A percentile compares a stretch with the other conserved stretches of the same genome.
These are phyloP conservation scores for Thinopyrum obtusiflorum DNA, from an alignment of 202 grass and related monocot species.

Conservation along the genomic window DNA sequence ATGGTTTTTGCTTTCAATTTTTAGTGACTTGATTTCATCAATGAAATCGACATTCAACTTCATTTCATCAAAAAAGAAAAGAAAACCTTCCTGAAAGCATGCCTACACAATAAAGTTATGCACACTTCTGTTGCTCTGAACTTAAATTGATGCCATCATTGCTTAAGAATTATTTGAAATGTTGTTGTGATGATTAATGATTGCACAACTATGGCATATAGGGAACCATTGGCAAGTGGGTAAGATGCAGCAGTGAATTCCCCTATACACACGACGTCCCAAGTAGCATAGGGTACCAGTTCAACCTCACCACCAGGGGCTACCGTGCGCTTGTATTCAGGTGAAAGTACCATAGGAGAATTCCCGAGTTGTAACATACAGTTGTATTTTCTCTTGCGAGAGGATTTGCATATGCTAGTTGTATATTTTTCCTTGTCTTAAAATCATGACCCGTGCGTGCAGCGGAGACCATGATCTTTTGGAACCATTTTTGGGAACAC, in stretches of 20 bases:
- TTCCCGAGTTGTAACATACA: neutral
- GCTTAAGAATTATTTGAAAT: neutral
- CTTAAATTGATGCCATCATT: neutral
- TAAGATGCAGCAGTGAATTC: neutral
- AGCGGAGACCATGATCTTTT: slow-evolving; percentile 45
- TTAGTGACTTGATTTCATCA: no score
- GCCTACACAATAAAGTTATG: neutral
- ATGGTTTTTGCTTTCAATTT: no score
- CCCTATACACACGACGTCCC: neutral
- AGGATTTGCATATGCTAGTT: neutral
- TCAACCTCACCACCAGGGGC: neutral
- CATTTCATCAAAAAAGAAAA: no score
- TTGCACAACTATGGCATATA: neutral
- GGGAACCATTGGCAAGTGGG: neutral
- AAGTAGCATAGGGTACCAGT: neutral
- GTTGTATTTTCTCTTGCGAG: neutral
- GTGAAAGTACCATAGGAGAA: neutral
- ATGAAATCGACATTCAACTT: no score
- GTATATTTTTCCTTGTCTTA: neutral
- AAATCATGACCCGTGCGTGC: neutral
- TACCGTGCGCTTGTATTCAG: neutral
- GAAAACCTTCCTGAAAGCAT: no score
- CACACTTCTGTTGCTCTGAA: neutral
- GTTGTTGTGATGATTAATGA: neutral
- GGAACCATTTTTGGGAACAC: neutral